phyloP scores from a whole-genome alignment of 768 basidiomycete species.

The Paxillus ammoniavirescens region DNA sequence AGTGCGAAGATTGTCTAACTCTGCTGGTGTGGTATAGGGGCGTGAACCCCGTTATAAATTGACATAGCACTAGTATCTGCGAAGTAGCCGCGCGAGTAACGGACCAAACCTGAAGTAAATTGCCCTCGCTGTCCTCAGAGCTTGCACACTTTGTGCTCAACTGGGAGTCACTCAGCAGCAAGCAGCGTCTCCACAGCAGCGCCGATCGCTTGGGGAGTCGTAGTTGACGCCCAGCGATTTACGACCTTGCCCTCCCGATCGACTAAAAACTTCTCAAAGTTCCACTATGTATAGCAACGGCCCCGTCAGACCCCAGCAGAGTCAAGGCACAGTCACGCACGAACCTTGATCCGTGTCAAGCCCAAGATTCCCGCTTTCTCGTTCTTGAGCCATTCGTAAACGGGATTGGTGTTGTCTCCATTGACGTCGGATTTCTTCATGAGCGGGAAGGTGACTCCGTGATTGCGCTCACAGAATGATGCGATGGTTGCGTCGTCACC shows the following conservation, averaged over 20 bases:
- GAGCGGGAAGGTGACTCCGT: slow-evolving; percentile 87
- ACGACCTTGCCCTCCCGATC: slow-evolving; percentile 76
- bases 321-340: slow-evolving; percentile 10
- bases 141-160: slow-evolving; percentile 1
- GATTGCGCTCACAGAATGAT: slow-evolving; percentile 75
- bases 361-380: slow-evolving; percentile 75
- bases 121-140: slow-evolving; percentile 9
- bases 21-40: too few species aligned
- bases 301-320: not conserved
- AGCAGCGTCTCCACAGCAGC: slow-evolving; percentile 63
- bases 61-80: too few species aligned
- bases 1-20: too few species aligned
- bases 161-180: slow-evolving; percentile 17
- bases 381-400: slow-evolving; percentile 82
- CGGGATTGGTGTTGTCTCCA: slow-evolving; percentile 78
- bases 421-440: slow-evolving; percentile 96
- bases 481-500: slow-evolving; percentile 73
- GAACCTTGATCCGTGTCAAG: slow-evolving; percentile 70
- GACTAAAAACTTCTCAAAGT: slow-evolving; percentile 88
- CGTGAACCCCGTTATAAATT: too few species aligned
- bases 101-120: not conserved
- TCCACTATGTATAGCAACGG: slow-evolving; percentile 54
- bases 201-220: slow-evolving; percentile 64
- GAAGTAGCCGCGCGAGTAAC: not conserved
- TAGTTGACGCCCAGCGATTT: slow-evolving; percentile 74